These are phyloP conservation scores for Mycena amicta DNA, from an alignment of 768 basidiomycete species.

Conservation along the genomic window DNA sequence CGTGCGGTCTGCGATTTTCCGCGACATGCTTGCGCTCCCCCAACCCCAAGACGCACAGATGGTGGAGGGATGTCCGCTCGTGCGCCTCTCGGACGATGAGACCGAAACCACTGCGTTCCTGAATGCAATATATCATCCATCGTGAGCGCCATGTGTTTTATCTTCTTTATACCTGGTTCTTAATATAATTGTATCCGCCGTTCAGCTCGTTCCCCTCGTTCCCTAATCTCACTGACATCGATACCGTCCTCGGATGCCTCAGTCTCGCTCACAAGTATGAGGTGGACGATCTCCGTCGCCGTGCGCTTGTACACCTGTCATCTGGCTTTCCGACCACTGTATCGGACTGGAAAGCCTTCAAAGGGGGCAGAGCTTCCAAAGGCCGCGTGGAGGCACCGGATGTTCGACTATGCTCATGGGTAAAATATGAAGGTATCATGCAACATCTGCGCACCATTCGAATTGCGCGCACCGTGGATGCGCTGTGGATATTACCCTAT, in stretches of 20 bases:
- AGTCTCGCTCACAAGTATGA: constrained; percentile 12
- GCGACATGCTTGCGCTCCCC: constrained; percentile 26
- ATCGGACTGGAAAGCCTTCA: background rate
- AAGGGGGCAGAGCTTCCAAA: background rate
- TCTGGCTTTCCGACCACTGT: constrained; percentile 10
- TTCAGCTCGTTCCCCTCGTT: constrained; percentile 9
- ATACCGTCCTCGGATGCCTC: background rate
- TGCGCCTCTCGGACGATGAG: constrained; percentile 24
- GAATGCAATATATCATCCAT: constrained; percentile 7
- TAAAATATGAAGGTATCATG: background rate
- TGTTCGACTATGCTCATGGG: background rate
- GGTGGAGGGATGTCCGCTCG: constrained; percentile 29
- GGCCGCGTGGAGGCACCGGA: background rate
- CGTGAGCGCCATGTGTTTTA: background rate
- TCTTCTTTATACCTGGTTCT: too few relatives aligned
- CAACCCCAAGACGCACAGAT: constrained; percentile 19
- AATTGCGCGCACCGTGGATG: background rate
- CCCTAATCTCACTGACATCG: background rate
- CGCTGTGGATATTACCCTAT: background rate
- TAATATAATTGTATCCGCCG: background rate
- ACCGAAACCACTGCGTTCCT: constrained; percentile 8
- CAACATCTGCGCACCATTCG: background rate
- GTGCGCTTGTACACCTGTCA: constrained; percentile 12
- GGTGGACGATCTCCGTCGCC: constrained; percentile 12
- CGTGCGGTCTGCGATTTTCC: constrained; percentile 27